phyloP scores from a whole-genome alignment of 805 yeast genomes.

The Wickerhamiella occidentalis region DNA sequence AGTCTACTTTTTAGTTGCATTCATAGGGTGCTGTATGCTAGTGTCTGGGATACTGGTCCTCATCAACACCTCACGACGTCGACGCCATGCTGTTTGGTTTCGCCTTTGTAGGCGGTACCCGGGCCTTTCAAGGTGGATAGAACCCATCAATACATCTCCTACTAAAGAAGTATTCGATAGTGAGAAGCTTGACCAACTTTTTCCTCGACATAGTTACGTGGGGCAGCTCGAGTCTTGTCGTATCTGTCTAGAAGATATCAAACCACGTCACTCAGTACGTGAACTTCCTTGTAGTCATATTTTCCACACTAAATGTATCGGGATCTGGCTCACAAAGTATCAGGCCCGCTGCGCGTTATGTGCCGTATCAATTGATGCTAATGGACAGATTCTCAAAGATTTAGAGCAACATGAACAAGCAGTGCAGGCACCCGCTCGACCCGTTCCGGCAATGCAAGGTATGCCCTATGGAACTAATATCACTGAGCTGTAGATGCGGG shows the following conservation, averaged over 20 bases:
- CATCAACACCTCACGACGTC: constrained; percentile 1
- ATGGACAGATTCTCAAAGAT: not conserved
- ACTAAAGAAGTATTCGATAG: not conserved
- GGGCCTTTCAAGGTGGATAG: not conserved
- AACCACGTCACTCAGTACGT: constrained; percentile 51
- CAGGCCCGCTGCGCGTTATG: constrained; percentile 79
- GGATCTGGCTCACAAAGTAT: constrained; percentile 67
- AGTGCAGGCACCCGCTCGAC: not conserved
- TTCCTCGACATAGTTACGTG: not conserved
- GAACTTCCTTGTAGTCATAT: constrained; percentile 75
- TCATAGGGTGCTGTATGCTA: constrained; percentile 6
- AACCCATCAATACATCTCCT: not conserved
- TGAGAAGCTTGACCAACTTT: not conserved
- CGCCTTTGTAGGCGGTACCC: constrained; percentile 2
- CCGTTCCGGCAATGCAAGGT: not conserved
- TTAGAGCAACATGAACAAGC: not conserved
- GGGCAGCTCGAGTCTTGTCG: constrained; percentile 40
- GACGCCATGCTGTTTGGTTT: not conserved
- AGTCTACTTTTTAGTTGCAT: not conserved
- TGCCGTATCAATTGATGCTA: constrained; percentile 46
- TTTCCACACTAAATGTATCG: constrained; percentile 66
- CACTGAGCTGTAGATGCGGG: not conserved
- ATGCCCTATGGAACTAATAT: not conserved
- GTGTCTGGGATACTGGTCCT: not conserved
- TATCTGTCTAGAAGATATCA: constrained; percentile 58